phyloP scores from a whole-genome alignment of 2,329 filamentous ascomycete genomes.

The Moelleriella libera region DNA sequence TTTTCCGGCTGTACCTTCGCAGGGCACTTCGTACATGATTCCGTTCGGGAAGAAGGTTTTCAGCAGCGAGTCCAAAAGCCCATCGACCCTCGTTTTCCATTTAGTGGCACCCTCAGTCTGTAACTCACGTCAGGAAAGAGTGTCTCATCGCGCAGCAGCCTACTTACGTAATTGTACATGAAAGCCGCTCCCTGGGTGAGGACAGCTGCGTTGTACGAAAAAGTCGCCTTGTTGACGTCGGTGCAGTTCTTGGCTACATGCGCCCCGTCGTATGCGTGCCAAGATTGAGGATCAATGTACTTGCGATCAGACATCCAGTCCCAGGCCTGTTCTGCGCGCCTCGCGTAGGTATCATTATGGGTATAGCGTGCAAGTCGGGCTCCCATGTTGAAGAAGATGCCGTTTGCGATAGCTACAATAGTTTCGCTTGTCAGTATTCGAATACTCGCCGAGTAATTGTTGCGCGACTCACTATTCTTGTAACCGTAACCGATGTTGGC shows the following conservation, averaged over 20 bases:
- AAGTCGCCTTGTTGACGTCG: conserved; percentile 46
- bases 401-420: conserved; percentile 40
- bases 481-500: conserved; percentile 67
- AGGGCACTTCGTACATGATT: conserved; percentile 52
- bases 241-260: conserved; percentile 45
- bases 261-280: conserved; percentile 51
- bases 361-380: conserved; percentile 62
- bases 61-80: conserved; percentile 35
- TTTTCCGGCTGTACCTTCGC: conserved; percentile 41
- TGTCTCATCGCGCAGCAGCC: too few species aligned
- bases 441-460: too few species aligned
- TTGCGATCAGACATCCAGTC: conserved; percentile 42
- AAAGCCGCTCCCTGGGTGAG: conserved; percentile 49
- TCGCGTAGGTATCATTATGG: conserved; percentile 47
- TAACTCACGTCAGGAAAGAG: conserved; percentile 5
- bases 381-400: conserved; percentile 49
- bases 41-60: conserved; percentile 40
- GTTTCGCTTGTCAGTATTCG: conserved; percentile 1
- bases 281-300: conserved; percentile 45
- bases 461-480: conserved; percentile 41
- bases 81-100: conserved; percentile 43
- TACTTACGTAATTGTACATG: conserved; percentile 49
- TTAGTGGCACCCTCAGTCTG: conserved; percentile 35
- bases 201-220: conserved; percentile 52
- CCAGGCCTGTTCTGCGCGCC: conserved; percentile 47